Evolutionary conservation across 306 rosid genomes (phyloP).

Genomic region (Rosa lucieae): DNA sequence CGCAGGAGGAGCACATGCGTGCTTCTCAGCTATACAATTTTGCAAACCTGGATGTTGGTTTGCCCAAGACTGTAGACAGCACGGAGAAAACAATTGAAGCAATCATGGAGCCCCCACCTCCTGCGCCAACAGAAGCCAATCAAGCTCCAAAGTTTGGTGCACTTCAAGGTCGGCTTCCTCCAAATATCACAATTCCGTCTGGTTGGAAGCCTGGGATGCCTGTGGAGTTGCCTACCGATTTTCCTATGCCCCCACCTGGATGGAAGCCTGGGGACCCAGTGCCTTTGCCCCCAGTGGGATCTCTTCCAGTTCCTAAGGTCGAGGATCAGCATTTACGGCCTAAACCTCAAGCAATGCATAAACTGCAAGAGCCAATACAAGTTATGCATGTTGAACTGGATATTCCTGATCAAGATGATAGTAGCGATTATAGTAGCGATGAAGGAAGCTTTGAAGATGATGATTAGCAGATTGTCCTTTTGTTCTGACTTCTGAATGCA

Average conservation of each 20-base stretch:
- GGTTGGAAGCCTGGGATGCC: constrained; percentile 99
- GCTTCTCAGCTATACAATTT: constrained; percentile 84
- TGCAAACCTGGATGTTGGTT: constrained; percentile 86
- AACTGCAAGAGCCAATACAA: constrained; percentile 71
- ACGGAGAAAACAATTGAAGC: constrained; percentile 66
- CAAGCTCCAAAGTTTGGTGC: constrained; percentile 53
- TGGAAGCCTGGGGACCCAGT: constrained; percentile 98
- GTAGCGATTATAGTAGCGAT: constrained; percentile 86
- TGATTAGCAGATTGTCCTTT: constrained; percentile 36
- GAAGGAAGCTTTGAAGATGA: constrained; percentile 85
- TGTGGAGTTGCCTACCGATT: constrained; percentile 64
- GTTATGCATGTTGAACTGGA: constrained; percentile 88
- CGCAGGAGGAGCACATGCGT: constrained; percentile 95
- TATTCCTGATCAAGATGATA: constrained; percentile 73
- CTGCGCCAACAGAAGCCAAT: constrained; percentile 40
- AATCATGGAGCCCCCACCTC: constrained; percentile 57
- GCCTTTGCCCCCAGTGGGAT: constrained; percentile 67
- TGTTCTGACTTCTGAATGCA: not conserved
- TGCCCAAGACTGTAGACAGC: constrained; percentile 62
- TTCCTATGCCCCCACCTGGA: constrained; percentile 90
- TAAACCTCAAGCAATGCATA: constrained; percentile 51
- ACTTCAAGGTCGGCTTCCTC: constrained; percentile 71
- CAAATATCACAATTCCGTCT: constrained; percentile 68
- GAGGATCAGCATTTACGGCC: constrained; percentile 59
- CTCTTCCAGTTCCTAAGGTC: constrained; percentile 55